Conservation (phyloP, 257 asterid genomes). For the Asclepias syriaca region DNA sequence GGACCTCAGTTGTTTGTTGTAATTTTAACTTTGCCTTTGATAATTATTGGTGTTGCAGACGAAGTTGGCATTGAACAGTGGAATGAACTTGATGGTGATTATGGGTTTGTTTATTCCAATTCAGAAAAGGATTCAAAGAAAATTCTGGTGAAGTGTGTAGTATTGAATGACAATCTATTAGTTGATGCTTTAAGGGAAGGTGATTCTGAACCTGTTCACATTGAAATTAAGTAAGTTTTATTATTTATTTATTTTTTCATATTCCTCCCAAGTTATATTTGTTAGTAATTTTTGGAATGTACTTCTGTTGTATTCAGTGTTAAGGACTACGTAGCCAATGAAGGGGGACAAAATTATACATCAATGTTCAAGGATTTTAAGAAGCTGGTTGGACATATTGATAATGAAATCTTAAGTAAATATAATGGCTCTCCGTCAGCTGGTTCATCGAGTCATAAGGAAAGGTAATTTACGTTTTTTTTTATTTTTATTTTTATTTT, state of each 20-base stretch:
- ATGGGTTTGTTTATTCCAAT: conserved; percentile 63
- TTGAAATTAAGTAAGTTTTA: conserved; percentile 49
- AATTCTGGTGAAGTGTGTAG: conserved; percentile 66
- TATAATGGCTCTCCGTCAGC: conserved; percentile 30
- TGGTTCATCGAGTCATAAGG: conserved; percentile 23
- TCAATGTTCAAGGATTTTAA: conserved; percentile 66
- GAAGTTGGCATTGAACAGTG: conserved; percentile 71
- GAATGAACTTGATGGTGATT: conserved; percentile 59
- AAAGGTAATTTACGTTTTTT: conserved; percentile 27
- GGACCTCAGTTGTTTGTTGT: background rate
- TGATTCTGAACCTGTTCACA: conserved; percentile 48
- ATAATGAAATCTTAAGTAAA: conserved; percentile 36
- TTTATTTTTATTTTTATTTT: background rate
- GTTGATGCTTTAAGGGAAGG: conserved; percentile 68
- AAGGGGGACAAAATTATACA: conserved; percentile 38
- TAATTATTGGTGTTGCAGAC: conserved; percentile 30
- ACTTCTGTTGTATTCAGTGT: conserved; percentile 29
- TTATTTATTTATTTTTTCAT: too few species aligned
- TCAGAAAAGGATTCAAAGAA: conserved; percentile 54
- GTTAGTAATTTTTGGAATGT: background rate
- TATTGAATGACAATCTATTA: conserved; percentile 53
- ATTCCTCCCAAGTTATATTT: conserved; percentile 1
- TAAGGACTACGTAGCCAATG: conserved; percentile 41
- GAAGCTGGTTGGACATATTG: conserved; percentile 44
- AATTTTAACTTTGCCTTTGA: background rate